phyloP scores from a whole-genome alignment of 495 filamentous ascomycete species.

The Peziza echinospora region DNA sequence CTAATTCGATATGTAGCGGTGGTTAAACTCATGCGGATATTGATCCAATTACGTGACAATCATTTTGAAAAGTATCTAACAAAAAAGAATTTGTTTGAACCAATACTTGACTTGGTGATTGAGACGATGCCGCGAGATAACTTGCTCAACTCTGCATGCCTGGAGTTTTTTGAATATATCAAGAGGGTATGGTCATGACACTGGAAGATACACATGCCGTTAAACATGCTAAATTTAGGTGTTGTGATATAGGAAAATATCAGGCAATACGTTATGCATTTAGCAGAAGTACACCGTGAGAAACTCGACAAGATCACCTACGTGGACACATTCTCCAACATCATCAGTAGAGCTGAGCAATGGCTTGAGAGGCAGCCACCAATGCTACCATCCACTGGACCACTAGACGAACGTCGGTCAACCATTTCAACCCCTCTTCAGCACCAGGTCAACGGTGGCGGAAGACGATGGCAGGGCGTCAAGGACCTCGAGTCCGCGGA shows the following conservation, averaged over 20 bases:
- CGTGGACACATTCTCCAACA: constrained; percentile 59
- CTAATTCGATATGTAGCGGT: constrained; percentile 34
- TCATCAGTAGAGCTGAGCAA: constrained; percentile 65
- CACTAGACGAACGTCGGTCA: constrained; percentile 30
- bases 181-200: constrained; percentile 27
- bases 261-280: constrained; percentile 58
- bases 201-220: constrained; percentile 3
- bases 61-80: constrained; percentile 78
- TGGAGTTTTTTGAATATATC: constrained; percentile 87
- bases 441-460: constrained; percentile 37
- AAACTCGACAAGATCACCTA: constrained; percentile 59
- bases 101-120: constrained; percentile 70
- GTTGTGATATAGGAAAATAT: constrained; percentile 37
- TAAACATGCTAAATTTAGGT: neutral
- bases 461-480: constrained; percentile 54
- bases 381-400: constrained; percentile 17
- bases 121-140: constrained; percentile 93
- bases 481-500: constrained; percentile 71
- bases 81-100: constrained; percentile 61
- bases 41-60: constrained; percentile 71
- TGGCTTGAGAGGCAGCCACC: constrained; percentile 6
- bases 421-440: constrained; percentile 14
- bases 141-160: constrained; percentile 80
- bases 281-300: constrained; percentile 76
- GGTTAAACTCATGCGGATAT: constrained; percentile 81